Base-by-base conservation (phyloP, 1,139 yeast genomes). In the Geotrichum restrictum region DNA sequence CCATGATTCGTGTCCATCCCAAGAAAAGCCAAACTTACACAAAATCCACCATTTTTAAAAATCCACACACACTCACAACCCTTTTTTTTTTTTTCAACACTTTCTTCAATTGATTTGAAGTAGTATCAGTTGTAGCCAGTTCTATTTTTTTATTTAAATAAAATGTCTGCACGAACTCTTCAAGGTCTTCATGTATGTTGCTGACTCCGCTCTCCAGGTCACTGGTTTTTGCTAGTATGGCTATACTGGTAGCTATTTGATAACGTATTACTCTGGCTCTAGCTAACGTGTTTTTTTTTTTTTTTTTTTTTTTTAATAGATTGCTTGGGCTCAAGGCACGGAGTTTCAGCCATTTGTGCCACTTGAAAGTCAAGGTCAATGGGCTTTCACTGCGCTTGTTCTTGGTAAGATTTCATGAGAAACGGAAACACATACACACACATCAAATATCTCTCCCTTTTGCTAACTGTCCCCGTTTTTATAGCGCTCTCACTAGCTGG, bases 321-420 rank as follows among this genome's bases (percentile, higher is more conserved):
- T 51, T 18, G 53, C 53, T 24, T 58, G 61, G 61, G 48, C 49
- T 18, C 37, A 51, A 10, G 55, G 57, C 14, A 41, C 43, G 29
- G 54, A 53, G 3, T 55, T 56, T 21, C 29, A 40, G 32, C 51
- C 60, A 7, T 32, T 49, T 10, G 49, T 60, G 11, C 56, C 62
- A 3, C 48, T 60, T 21, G 51, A 52, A 5, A 53, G 57, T 8
- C 62, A 60, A 37, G 54, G 54, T 16, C 55, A 52, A 34, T 57
- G 58, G 51, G 59, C 62, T 10, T 38, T 54, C 24, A 33, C 58
- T 13, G 52, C 59, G 13, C 31, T 57, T 7, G 49, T 56, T 10
- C 29, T 57, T 13, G 60, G 60, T 58, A 48, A 7, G 59, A 36
- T 27, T 4, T 32, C 24, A 21, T 24, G 36, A 11, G 2, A 13